Conservation (phyloP, 176 grass and related monocot genomes). For the Tillandsia leiboldiana region DNA sequence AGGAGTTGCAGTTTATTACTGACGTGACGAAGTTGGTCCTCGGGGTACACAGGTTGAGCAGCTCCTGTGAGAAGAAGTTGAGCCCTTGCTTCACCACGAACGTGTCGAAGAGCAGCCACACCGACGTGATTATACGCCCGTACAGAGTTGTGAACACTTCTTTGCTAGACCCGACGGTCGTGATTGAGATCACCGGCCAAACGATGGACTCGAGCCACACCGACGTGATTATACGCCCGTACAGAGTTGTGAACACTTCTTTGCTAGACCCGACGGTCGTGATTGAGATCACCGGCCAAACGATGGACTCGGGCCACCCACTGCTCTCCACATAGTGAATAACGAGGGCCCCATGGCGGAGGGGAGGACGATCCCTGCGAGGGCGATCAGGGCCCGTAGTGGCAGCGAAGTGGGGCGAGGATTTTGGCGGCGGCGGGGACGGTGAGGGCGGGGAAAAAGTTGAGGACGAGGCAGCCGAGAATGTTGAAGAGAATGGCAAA, state of each 20-base stretch:
- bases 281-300: slow-evolving; percentile 71
- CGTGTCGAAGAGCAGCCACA: slow-evolving; percentile 62
- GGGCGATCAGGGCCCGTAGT: slow-evolving; percentile 41
- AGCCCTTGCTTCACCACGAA: slow-evolving; percentile 54
- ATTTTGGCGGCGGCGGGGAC: too few species aligned
- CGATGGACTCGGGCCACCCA: slow-evolving; percentile 60
- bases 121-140: slow-evolving; percentile 48
- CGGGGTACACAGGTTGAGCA: too few species aligned
- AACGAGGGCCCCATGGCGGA: slow-evolving; percentile 54
- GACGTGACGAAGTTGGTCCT: too few species aligned
- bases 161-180: slow-evolving; percentile 70
- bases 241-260: slow-evolving; percentile 51
- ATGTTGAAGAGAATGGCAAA: slow-evolving; percentile 50
- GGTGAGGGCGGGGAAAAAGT: slow-evolving; percentile 4
- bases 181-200: slow-evolving; percentile 72
- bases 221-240: slow-evolving; percentile 53
- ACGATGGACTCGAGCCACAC: slow-evolving; percentile 68
- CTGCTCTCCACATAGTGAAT: slow-evolving; percentile 47
- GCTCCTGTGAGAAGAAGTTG: background rate
- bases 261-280: slow-evolving; percentile 81
- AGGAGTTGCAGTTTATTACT: too few species aligned
- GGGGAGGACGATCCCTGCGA: slow-evolving; percentile 34
- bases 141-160: slow-evolving; percentile 49
- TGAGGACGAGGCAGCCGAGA: slow-evolving; percentile 54
- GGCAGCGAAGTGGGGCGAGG: too few species aligned